Evolutionary conservation across 2,329 filamentous ascomycete genomes (phyloP).

Genomic region (Penicillium nordicum): DNA sequence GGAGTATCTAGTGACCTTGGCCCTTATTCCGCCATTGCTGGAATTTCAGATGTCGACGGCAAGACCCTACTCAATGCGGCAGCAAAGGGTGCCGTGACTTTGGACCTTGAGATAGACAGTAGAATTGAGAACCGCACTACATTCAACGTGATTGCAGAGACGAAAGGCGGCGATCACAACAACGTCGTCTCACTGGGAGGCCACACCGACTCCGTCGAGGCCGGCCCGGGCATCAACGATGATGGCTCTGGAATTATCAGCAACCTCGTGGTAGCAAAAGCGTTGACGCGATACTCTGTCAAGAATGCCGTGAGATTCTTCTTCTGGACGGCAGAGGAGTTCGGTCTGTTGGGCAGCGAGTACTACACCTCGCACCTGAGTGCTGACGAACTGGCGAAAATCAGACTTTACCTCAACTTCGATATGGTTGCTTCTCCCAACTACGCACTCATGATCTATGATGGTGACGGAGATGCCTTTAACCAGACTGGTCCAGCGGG

Average conservation of each 20-base stretch:
- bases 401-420: constrained; percentile 67
- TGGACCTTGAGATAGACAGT: constrained; percentile 43
- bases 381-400: constrained; percentile 53
- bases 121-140: constrained; percentile 49
- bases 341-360: constrained; percentile 59
- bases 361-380: constrained; percentile 54
- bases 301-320: constrained; percentile 67
- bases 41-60: constrained; percentile 60
- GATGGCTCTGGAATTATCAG: constrained; percentile 67
- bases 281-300: constrained; percentile 67
- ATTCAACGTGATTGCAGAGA: constrained; percentile 60
- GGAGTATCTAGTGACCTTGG: constrained; percentile 46
- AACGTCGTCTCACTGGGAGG: constrained; percentile 59
- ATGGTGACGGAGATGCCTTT: constrained; percentile 45
- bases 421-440: constrained; percentile 69
- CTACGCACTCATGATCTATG: constrained; percentile 55
- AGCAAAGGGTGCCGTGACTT: constrained; percentile 36
- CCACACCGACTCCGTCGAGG: constrained; percentile 60
- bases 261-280: constrained; percentile 57
- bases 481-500: constrained; percentile 57
- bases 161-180: constrained; percentile 55
- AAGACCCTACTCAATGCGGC: constrained; percentile 55
- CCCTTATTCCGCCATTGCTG: constrained; percentile 57
- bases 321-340: constrained; percentile 64
- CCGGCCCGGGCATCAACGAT: constrained; percentile 71